These are phyloP conservation scores for Ascochyta clinopodiicola DNA, from an alignment of 2,329 filamentous ascomycete genomes.

Conservation along the genomic window DNA sequence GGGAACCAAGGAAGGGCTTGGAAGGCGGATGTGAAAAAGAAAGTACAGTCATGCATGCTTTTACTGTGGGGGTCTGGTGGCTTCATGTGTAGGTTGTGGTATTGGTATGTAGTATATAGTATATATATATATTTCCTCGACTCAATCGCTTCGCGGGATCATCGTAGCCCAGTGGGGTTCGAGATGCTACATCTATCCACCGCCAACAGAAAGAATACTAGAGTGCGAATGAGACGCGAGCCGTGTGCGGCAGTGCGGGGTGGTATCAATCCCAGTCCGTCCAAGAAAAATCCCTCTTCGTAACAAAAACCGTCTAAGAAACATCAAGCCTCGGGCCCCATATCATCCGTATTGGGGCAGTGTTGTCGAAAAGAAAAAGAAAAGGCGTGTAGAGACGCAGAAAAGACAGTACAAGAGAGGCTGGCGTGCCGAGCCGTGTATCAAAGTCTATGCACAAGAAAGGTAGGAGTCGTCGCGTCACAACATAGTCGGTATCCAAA, in stretches of 20 bases:
- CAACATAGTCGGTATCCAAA: neutral
- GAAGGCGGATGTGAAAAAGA: neutral
- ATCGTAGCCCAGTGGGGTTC: neutral
- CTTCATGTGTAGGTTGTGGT: too few relatives aligned
- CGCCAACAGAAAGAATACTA: neutral
- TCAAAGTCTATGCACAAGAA: conserved; percentile 14
- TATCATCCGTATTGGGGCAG: neutral
- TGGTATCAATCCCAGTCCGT: conserved; percentile 10
- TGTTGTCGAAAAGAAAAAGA: neutral
- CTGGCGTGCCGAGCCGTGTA: conserved; percentile 10
- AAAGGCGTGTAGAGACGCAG: neutral
- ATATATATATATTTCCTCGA: neutral
- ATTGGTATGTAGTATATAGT: too few relatives aligned
- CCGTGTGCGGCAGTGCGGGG: conserved; percentile 10
- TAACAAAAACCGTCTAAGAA: conserved; percentile 3
- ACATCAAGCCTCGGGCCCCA: conserved; percentile 7
- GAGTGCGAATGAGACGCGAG: neutral
- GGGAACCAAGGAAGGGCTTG: neutral
- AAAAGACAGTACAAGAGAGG: neutral
- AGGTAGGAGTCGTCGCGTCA: neutral
- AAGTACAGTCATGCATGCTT: neutral
- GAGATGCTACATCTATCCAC: neutral
- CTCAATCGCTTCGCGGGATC: neutral
- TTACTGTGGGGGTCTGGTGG: too few relatives aligned
- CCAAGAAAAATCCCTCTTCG: neutral